phyloP scores from a whole-genome alignment of 176 grass and related monocot genomes.

The Oryza longistaminata region DNA sequence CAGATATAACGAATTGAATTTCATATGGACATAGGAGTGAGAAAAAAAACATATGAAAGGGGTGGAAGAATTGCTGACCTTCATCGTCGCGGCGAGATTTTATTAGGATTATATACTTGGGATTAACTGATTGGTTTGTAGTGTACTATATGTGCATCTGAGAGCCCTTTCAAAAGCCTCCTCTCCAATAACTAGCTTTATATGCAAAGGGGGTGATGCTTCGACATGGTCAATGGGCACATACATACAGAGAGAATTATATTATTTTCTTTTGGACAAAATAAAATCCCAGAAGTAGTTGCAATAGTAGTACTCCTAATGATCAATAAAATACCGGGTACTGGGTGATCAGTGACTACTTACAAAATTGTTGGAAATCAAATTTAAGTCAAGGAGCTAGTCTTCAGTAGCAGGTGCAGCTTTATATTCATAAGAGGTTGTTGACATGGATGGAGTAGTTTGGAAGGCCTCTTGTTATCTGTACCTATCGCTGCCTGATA shows the following conservation, averaged over 20 bases:
- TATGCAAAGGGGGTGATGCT: background rate
- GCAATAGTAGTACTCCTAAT: background rate
- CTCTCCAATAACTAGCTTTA: conserved; percentile 12
- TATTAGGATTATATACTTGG: conserved; percentile 12
- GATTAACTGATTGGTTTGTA: background rate
- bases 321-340: background rate
- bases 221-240: conserved; percentile 21
- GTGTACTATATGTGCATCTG: background rate
- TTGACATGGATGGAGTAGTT: background rate
- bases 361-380: background rate
- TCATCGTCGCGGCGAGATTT: conserved; percentile 30
- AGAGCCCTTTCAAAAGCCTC: conserved; percentile 24
- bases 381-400: conserved; percentile 19
- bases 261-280: background rate
- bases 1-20: background rate
- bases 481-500: background rate
- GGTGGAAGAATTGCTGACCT: conserved; percentile 21
- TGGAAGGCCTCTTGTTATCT: background rate
- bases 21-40: background rate
- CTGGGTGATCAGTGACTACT: background rate
- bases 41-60: conserved; percentile 9
- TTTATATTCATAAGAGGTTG: conserved; percentile 12
- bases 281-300: background rate
- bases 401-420: conserved; percentile 22
- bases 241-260: background rate